phyloP scores from a whole-genome alignment of 192 early-diverging fungal genomes.

The Linnemannia zychae region DNA sequence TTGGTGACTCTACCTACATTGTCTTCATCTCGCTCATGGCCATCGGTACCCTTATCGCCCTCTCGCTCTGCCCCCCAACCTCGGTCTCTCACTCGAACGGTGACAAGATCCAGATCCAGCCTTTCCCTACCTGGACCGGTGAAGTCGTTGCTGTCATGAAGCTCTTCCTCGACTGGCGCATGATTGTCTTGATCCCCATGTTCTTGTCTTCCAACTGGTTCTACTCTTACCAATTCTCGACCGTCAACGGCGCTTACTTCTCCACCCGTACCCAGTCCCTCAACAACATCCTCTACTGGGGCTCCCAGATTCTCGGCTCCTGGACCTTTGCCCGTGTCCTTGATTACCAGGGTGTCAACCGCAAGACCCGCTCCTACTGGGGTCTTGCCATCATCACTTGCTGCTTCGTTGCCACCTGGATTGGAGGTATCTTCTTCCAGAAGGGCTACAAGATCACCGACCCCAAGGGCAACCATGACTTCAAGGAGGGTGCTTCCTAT shows the following conservation, averaged over 20 bases:
- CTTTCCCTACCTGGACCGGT: conserved; percentile 70
- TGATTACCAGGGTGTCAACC: conserved; percentile 64
- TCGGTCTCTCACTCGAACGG: conserved; percentile 77
- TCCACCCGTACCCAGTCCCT: conserved; percentile 73
- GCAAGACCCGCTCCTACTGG: conserved; percentile 71
- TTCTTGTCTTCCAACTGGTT: conserved; percentile 81
- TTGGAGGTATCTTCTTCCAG: conserved; percentile 68
- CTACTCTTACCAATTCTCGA: conserved; percentile 78
- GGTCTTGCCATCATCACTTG: conserved; percentile 62
- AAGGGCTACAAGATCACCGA: conserved; percentile 52
- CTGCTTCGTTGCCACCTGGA: conserved; percentile 69
- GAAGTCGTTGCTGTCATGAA: conserved; percentile 62
- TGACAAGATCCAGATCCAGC: conserved; percentile 69
- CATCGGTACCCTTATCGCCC: conserved; percentile 66
- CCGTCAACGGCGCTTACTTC: conserved; percentile 72
- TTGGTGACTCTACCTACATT: conserved; percentile 78
- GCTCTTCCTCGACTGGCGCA: conserved; percentile 72
- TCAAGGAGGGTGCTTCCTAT: conserved; percentile 58
- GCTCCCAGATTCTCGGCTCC: conserved; percentile 76
- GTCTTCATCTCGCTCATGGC: conserved; percentile 77
- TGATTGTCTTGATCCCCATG: conserved; percentile 74
- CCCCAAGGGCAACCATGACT: conserved; percentile 49
- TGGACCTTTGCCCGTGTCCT: conserved; percentile 70
- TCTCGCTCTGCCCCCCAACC: conserved; percentile 63
- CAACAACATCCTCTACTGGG: conserved; percentile 82